Evolutionary conservation across 2,329 filamentous ascomycete species (phyloP), one percentile per base, ranked within the genome.

Genomic region (Cladosporium sp.): DNA sequence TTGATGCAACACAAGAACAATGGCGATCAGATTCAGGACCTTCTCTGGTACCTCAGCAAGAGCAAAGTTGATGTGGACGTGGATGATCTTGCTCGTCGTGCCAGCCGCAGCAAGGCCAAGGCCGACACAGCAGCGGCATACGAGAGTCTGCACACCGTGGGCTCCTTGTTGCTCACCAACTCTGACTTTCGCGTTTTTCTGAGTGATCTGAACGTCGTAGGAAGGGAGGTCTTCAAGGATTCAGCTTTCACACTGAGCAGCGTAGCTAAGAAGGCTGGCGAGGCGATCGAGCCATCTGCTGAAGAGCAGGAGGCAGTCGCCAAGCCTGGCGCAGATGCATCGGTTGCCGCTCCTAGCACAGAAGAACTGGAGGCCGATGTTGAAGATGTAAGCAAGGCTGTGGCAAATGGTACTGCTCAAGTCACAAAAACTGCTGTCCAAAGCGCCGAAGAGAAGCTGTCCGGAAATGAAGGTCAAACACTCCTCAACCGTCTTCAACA

Each of bases 161-260:
- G 86, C 25, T 86, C 85, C 3, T 74, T 97, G n/a, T 78, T 96
- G 1, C 73, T 97, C 38, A 89, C 88, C 12, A 97, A 97, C 64
- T 83, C 86, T 0, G 90, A 96, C 61, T 96, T 97, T 66, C 84
- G 91, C 33, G 76, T 91, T 6, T 90, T 97, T 60, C 73, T 96
- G 38, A 81, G 84, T 9, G 92, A 97, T 61, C 70, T 95, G 35
- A 83, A 83, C 39, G 83, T 84, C 0, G 79, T 96, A 40, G 86
- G 85, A 11, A 83, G 86, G 36, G 86, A 95, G 63, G 84, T 97
- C 0, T 90, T 96, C 64, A 83, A 83, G 45, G 91, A 96, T 60
- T 90, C 90, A 2, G 88, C 90, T 0, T 84, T 88, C 54, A 85
- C 86, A 0, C 66, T 95, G 5, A 88, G 90, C 0, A 77, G 83